Conservation (phyloP, 495 filamentous ascomycete genomes). For the Staphylotrichum tortipilum region DNA sequence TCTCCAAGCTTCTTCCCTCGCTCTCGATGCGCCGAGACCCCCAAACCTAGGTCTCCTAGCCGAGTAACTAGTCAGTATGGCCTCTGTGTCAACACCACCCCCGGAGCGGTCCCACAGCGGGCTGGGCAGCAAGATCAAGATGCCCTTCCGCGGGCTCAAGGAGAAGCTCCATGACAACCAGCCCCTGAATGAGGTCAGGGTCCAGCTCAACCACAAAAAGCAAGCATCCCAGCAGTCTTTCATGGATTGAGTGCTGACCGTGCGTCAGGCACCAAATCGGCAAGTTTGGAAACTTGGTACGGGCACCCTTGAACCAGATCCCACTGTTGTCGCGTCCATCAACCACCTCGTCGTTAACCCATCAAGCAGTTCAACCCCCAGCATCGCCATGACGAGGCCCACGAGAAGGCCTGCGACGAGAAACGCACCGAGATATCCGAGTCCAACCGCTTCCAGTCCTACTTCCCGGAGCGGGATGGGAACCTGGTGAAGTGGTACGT, state of each 20-base stretch:
- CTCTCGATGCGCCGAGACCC: too few species aligned
- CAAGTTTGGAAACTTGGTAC: slow-evolving; percentile 46
- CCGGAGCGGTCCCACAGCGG: too few species aligned
- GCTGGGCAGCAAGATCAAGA: slow-evolving; percentile 26
- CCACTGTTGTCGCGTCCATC: not conserved
- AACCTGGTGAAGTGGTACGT: slow-evolving; percentile 97
- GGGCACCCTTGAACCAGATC: slow-evolving; percentile 5
- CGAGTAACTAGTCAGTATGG: too few species aligned
- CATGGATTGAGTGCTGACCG: not conserved
- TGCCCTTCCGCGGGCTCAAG: slow-evolving; percentile 34
- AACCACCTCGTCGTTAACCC: not conserved
- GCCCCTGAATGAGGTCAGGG: slow-evolving; percentile 41
- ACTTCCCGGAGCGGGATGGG: slow-evolving; percentile 72
- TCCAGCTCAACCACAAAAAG: slow-evolving; percentile 42
- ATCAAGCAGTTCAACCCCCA: slow-evolving; percentile 59
- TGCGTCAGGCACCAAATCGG: slow-evolving; percentile 41
- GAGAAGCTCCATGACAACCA: slow-evolving; percentile 40
- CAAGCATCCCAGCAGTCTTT: slow-evolving; percentile 9
- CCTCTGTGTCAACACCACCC: too few species aligned
- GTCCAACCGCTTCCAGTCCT: slow-evolving; percentile 76
- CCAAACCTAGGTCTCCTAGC: too few species aligned
- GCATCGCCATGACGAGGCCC: slow-evolving; percentile 90
- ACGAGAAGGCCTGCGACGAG: slow-evolving; percentile 74
- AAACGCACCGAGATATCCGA: slow-evolving; percentile 66
- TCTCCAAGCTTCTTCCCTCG: too few species aligned